Evolutionary conservation across 2,329 filamentous ascomycete genomes (phyloP).

Genomic region (Clathrospora elynae): DNA sequence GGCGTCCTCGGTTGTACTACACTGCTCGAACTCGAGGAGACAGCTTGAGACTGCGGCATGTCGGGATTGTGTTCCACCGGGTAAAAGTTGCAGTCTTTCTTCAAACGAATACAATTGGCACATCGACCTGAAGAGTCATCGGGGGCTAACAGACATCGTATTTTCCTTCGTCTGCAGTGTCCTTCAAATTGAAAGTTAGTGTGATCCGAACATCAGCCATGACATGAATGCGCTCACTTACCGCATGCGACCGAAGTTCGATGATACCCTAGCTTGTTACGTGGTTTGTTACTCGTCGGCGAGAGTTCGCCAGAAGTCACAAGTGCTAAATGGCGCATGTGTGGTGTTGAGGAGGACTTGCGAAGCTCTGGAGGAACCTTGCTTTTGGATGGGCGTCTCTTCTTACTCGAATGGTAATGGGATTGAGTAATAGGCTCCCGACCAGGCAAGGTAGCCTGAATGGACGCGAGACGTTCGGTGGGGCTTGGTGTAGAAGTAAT

Average conservation of each 20-base stretch:
- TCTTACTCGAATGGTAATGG: constrained; percentile 41
- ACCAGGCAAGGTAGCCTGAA: constrained; percentile 23
- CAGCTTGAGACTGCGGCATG: constrained; percentile 53
- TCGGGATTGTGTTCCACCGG: constrained; percentile 77
- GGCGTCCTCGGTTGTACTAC: constrained; percentile 53
- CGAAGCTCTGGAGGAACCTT: constrained; percentile 50
- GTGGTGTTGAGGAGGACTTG: constrained; percentile 55
- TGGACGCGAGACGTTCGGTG: constrained; percentile 27
- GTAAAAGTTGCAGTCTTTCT: constrained; percentile 92
- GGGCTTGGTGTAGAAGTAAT: constrained; percentile 29
- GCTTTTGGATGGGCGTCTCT: constrained; percentile 47
- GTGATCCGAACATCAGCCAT: not conserved
- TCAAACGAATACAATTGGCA: constrained; percentile 89
- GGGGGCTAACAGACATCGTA: constrained; percentile 79
- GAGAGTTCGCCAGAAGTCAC: constrained; percentile 51
- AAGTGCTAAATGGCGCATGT: constrained; percentile 51
- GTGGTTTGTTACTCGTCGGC: constrained; percentile 66
- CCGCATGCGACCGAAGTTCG: constrained; percentile 93
- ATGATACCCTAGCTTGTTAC: constrained; percentile 95
- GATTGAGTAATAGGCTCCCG: constrained; percentile 24
- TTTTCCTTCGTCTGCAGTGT: constrained; percentile 91
- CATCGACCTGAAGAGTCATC: constrained; percentile 78
- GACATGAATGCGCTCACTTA: constrained; percentile 60
- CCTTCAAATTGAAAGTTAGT: constrained; percentile 58
- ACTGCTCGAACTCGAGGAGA: constrained; percentile 52